These are phyloP conservation scores for Calonectria montana DNA, from an alignment of 2,329 filamentous ascomycete species.

Conservation along the genomic window DNA sequence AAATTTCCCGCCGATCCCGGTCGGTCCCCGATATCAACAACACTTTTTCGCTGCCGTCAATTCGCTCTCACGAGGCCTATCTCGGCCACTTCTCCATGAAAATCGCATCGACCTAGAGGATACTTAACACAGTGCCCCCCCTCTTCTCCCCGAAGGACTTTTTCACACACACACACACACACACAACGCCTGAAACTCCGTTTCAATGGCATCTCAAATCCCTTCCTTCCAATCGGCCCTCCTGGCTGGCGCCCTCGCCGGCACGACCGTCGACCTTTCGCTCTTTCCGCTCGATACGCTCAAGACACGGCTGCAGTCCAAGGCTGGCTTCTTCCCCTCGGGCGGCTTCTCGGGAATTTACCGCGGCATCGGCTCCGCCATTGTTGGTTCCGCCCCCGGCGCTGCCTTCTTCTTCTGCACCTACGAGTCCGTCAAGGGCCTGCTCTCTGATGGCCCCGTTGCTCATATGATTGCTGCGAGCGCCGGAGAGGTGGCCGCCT, in stretches of 20 bases:
- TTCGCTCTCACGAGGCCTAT: neutral
- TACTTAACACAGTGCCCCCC: slow-evolving; percentile 19
- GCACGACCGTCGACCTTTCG: slow-evolving; percentile 95
- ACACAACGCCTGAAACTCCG: neutral
- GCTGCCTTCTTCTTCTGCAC: slow-evolving; percentile 98
- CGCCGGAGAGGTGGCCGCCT: slow-evolving; percentile 90
- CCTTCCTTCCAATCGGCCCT: slow-evolving; percentile 70
- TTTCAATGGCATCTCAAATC: slow-evolving; percentile 33
- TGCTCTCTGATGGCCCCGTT: slow-evolving; percentile 53
- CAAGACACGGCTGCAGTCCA: slow-evolving; percentile 95
- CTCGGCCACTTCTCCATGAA: neutral
- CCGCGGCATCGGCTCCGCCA: slow-evolving; percentile 87
- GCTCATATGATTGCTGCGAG: slow-evolving; percentile 88
- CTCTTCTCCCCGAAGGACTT: neutral
- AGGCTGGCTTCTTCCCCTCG: slow-evolving; percentile 78
- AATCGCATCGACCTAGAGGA: neutral
- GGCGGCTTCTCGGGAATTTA: slow-evolving; percentile 95
- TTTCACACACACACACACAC: neutral
- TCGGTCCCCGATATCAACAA: slow-evolving; percentile 37
- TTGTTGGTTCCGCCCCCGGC: slow-evolving; percentile 92
- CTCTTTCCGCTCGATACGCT: slow-evolving; percentile 98
- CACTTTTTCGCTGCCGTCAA: neutral
- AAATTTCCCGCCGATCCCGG: slow-evolving; percentile 42
- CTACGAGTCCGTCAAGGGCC: slow-evolving; percentile 80
- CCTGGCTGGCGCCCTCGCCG: slow-evolving; percentile 88